Evolutionary conservation across 2,329 filamentous ascomycete genomes (phyloP).

Genomic region (Dothideomycetidae sp.): DNA sequence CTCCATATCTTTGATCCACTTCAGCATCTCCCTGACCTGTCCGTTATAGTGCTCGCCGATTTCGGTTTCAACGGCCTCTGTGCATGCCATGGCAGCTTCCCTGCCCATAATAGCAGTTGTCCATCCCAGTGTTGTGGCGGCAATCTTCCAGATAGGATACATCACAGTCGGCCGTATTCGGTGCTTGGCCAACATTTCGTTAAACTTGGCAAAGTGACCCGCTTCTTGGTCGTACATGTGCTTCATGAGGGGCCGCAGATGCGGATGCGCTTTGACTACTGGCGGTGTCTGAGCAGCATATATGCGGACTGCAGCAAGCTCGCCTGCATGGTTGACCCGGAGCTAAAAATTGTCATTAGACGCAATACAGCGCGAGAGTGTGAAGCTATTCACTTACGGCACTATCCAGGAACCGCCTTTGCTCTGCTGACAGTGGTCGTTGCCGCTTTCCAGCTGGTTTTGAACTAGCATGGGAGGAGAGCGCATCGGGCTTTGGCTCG

Average conservation of each 20-base stretch:
- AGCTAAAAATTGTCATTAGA: conserved; percentile 39
- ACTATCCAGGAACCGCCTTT: conserved; percentile 60
- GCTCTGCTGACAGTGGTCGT: conserved; percentile 46
- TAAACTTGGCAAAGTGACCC: conserved; percentile 76
- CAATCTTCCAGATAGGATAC: conserved; percentile 75
- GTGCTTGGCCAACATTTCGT: conserved; percentile 66
- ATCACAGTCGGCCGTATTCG: conserved; percentile 84
- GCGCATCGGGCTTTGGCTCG: conserved; percentile 11
- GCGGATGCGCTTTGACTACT: conserved; percentile 66
- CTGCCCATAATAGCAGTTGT: conserved; percentile 74
- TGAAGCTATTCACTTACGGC: conserved; percentile 37
- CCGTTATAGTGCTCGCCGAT: conserved; percentile 93
- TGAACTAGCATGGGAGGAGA: neutral
- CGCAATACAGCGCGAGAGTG: neutral
- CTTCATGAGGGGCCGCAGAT: conserved; percentile 78
- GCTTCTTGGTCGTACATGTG: conserved; percentile 98
- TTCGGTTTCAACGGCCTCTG: conserved; percentile 95
- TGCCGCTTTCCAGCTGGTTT: conserved; percentile 11
- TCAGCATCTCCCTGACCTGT: conserved; percentile 68
- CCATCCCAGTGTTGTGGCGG: conserved; percentile 76
- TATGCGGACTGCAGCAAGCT: conserved; percentile 91
- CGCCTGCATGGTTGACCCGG: conserved; percentile 92
- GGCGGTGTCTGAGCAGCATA: conserved; percentile 78
- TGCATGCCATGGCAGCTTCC: conserved; percentile 96
- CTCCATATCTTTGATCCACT: conserved; percentile 67